Percentiles rank a stretch among this genome's conserved stretches.
These are phyloP conservation scores for Sarocladiaceae sp. DNA, from an alignment of 2,329 filamentous ascomycete genomes.

Conservation along the genomic window DNA sequence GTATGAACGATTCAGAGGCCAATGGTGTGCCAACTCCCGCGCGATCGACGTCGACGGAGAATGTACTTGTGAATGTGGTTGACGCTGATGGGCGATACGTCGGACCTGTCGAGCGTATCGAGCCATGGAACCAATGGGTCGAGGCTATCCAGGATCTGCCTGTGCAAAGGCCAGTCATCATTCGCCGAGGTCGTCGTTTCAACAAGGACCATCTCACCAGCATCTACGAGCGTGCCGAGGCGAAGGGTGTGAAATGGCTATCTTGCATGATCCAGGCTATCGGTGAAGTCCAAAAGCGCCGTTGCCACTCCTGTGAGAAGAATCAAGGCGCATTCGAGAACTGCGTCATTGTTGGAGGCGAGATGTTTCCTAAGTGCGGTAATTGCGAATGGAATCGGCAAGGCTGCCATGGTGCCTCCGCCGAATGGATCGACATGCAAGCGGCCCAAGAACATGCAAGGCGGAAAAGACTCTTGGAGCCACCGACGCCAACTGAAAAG, in stretches of 20 bases:
- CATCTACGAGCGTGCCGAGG: slow-evolving; percentile 38
- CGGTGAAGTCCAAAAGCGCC: slow-evolving; percentile 33
- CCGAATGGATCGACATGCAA: slow-evolving; percentile 11
- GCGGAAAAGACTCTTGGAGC: neutral
- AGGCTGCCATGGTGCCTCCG: slow-evolving; percentile 29
- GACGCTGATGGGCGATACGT: slow-evolving; percentile 33
- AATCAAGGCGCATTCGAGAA: slow-evolving; percentile 39
- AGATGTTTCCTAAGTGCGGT: slow-evolving; percentile 41
- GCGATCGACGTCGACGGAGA: slow-evolving; percentile 5
- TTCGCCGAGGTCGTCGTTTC: slow-evolving; percentile 39
- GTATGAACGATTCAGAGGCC: neutral
- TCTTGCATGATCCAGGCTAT: slow-evolving; percentile 47
- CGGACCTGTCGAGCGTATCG: slow-evolving; percentile 31
- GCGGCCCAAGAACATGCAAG: slow-evolving; percentile 10
- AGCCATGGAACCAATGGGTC: slow-evolving; percentile 36
- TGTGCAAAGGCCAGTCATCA: slow-evolving; percentile 33
- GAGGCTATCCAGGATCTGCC: slow-evolving; percentile 31
- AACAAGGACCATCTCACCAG: slow-evolving; percentile 31
- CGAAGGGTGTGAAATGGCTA: slow-evolving; percentile 41
- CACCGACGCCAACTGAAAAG: slow-evolving; percentile 3
- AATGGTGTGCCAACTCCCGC: slow-evolving; percentile 3
- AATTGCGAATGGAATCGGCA: slow-evolving; percentile 48
- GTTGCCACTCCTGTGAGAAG: slow-evolving; percentile 38
- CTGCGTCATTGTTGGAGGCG: slow-evolving; percentile 38
- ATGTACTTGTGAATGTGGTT: slow-evolving; percentile 28